Conservation (phyloP, 2,329 filamentous ascomycete genomes). For the Helicocarpus griseus region DNA sequence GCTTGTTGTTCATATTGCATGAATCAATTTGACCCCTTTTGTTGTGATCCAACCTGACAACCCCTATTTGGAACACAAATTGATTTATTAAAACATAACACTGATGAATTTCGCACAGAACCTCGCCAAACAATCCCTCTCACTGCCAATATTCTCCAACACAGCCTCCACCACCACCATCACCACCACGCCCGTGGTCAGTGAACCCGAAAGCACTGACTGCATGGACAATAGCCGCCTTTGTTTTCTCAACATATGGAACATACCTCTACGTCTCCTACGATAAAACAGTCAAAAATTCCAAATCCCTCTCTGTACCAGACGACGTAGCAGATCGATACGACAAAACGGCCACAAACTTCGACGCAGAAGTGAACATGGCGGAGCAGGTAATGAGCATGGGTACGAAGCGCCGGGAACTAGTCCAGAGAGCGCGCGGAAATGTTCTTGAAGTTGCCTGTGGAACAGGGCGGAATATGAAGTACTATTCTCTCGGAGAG, state of each 20-base stretch:
- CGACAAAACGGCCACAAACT: constrained; percentile 32
- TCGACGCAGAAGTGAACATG: constrained; percentile 37
- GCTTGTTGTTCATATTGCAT: no score
- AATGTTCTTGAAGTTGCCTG: constrained; percentile 42
- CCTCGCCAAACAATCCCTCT: constrained; percentile 11
- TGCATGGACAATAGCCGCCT: constrained; percentile 28
- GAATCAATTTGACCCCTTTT: neutral
- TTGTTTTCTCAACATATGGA: constrained; percentile 34
- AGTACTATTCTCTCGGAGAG: constrained; percentile 36
- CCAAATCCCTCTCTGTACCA: constrained; percentile 24
- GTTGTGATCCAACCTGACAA: neutral
- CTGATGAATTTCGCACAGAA: constrained; percentile 5
- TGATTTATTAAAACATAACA: neutral
- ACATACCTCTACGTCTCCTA: constrained; percentile 37
- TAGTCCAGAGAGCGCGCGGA: constrained; percentile 34
- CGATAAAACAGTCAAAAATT: constrained; percentile 24
- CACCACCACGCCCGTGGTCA: constrained; percentile 3
- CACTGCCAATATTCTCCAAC: constrained; percentile 10
- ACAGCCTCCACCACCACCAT: constrained; percentile 12
- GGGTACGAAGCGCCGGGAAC: constrained; percentile 29
- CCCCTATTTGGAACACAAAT: neutral
- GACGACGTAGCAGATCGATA: constrained; percentile 39
- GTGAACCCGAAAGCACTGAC: constrained; percentile 22
- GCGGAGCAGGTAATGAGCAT: constrained; percentile 36
- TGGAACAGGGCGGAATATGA: constrained; percentile 41